A percentile compares a stretch with the other conserved stretches of the same genome.
These are phyloP conservation scores for Cyberlindnera xylosilytica DNA, from an alignment of 805 yeast genomes.

Conservation along the genomic window DNA sequence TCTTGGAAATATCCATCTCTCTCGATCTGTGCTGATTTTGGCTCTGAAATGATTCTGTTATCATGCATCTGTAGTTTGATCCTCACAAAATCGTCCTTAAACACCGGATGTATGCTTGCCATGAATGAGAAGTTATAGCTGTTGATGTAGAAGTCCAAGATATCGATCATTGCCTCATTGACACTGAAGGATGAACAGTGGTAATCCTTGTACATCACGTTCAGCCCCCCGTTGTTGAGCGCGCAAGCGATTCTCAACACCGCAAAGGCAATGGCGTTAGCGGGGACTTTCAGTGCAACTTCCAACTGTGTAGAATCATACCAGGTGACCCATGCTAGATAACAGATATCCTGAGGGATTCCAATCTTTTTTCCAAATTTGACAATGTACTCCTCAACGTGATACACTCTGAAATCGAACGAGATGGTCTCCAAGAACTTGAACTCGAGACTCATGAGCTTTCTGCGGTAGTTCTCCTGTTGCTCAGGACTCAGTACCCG, in stretches of 20 bases:
- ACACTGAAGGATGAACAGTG: conserved; percentile 27
- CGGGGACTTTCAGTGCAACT: conserved; percentile 63
- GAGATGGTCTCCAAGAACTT: conserved; percentile 71
- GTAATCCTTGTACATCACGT: conserved; percentile 11
- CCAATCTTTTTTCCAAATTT: conserved; percentile 52
- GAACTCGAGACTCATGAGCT: conserved; percentile 60
- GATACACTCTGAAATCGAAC: conserved; percentile 74
- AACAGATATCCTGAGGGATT: conserved; percentile 44
- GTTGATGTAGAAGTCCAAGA: conserved; percentile 60
- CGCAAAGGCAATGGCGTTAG: conserved; percentile 72
- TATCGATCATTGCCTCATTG: conserved; percentile 50
- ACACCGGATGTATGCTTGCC: conserved; percentile 36
- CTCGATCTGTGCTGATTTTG: conserved; percentile 29
- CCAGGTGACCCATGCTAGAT: conserved; percentile 70
- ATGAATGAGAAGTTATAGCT: conserved; percentile 50
- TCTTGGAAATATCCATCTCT: conserved; percentile 43
- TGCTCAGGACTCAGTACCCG: conserved; percentile 28
- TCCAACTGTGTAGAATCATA: conserved; percentile 73
- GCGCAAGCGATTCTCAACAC: conserved; percentile 58
- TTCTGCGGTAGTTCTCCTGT: conserved; percentile 54
- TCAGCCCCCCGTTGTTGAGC: conserved; percentile 34
- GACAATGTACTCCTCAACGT: conserved; percentile 63
- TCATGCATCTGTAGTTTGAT: conserved; percentile 44
- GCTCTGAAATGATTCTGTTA: conserved; percentile 28
- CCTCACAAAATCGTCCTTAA: conserved; percentile 35